Evolutionary conservation across 78 protist genomes (phyloP), one percentile per base, ranked within the genome.

Genomic region (Dictyostelium firmibasis): DNA sequence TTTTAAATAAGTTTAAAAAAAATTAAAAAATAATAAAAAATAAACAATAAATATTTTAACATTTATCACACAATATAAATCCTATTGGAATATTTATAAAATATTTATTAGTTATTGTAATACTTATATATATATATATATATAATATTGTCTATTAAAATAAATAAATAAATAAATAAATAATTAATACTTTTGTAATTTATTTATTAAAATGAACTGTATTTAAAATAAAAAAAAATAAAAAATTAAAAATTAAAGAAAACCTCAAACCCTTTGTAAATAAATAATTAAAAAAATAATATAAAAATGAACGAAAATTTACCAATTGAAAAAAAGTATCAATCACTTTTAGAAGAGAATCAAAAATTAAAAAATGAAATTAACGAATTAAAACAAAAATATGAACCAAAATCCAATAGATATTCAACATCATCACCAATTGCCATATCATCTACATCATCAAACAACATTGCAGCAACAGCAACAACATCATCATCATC

Each of bases 341-440:
- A 77, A 41, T 35, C n/a, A 77, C 44, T 77, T 20, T 77, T 77
- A 25, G 83, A 77, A 43, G 83, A 77, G 41, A 77, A 77, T 43
- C 29, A 31, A 41, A 77, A 33, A 77, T 77, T 77, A 77, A 77
- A 41, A 25, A 35, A 35, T 41, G 83, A 77, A n/a, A 35, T 77
- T 4, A 31, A 38, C 8, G 83, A 77, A 77, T 41, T 41, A n/a
- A 77, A 77, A 77, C 31, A n/a, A 77, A 77, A 77, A 41, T 77
- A 77, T n/a, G 83, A 77, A 41, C 60, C 83, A 41, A 41, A 35
- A 77, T 77, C 41, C n/a, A 43, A 77, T 35, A n/a, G 43, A 23
- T n/a, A 27, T 18, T 77, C 83, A 41, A 38, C 3, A 3, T 33
- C 83, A 67, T 67, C 75, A 67, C 75, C 75, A 25, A 67, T 43